Conservation (phyloP, 148 eudicot species). For the Fallopia convolvulus region DNA sequence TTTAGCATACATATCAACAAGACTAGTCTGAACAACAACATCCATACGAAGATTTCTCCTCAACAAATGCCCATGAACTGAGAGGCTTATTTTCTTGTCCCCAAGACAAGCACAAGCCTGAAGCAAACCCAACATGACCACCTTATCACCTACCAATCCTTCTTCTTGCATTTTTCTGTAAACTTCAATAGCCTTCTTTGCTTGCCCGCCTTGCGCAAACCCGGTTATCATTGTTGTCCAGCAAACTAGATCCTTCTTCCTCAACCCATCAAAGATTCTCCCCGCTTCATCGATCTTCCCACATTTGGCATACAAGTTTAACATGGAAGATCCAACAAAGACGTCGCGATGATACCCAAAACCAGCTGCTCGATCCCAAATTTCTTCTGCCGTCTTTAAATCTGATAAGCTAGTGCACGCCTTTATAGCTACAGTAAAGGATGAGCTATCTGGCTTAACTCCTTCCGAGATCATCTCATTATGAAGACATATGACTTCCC, state of each 20-base stretch:
- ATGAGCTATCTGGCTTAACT: constrained; percentile 67
- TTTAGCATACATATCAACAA: constrained; percentile 65
- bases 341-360: constrained; percentile 53
- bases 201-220: constrained; percentile 37
- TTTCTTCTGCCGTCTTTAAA: constrained; percentile 43
- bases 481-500: constrained; percentile 41
- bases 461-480: constrained; percentile 34
- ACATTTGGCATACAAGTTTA: constrained; percentile 66
- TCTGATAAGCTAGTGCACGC: constrained; percentile 52
- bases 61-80: constrained; percentile 59
- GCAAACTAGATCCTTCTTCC: constrained; percentile 54
- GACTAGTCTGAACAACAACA: constrained; percentile 61
- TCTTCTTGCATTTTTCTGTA: constrained; percentile 61
- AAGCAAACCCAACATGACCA: constrained; percentile 53
- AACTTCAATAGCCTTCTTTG: constrained; percentile 36
- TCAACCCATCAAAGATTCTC: constrained; percentile 39
- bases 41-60: constrained; percentile 38
- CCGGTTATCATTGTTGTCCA: constrained; percentile 61
- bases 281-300: constrained; percentile 41
- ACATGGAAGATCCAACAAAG: constrained; percentile 56
- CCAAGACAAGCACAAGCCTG: constrained; percentile 46
- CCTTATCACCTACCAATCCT: constrained; percentile 56
- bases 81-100: constrained; percentile 36
- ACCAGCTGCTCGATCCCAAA: constrained; percentile 39
- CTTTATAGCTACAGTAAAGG: constrained; percentile 59